Conservation (phyloP, 2,329 filamentous ascomycete genomes). For the Alternaria sp. region DNA sequence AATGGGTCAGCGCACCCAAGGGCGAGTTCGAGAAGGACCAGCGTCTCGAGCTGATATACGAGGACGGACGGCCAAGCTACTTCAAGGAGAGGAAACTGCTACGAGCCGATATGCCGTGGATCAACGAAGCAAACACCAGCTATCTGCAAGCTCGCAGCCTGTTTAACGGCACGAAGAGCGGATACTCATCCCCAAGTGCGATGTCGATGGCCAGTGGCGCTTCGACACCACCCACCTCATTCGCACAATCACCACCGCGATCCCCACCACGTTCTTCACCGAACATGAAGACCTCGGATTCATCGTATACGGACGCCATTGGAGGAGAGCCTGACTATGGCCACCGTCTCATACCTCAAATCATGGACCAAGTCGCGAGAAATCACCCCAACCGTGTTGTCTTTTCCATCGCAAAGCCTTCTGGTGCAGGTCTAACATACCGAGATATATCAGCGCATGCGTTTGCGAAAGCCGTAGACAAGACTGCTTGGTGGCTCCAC, state of each 20-base stretch:
- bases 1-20: constrained; percentile 10
- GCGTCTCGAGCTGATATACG: constrained; percentile 22
- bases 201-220: not conserved
- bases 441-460: constrained; percentile 28
- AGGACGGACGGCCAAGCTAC: constrained; percentile 25
- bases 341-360: constrained; percentile 28
- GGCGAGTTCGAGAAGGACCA: constrained; percentile 12
- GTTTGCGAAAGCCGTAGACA: constrained; percentile 44
- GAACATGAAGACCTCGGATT: not conserved
- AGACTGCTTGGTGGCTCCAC: constrained; percentile 38
- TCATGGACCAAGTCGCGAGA: constrained; percentile 27
- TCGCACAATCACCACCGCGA: not conserved
- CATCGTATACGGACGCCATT: not conserved
- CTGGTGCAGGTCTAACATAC: constrained; percentile 18
- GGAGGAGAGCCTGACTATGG: constrained; percentile 9
- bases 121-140: constrained; percentile 1
- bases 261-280: not conserved
- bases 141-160: constrained; percentile 7
- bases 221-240: constrained; percentile 6
- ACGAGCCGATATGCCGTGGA: constrained; percentile 1
- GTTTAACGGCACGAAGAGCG: constrained; percentile 3
- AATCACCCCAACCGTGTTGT: constrained; percentile 25
- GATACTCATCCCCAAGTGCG: constrained; percentile 10
- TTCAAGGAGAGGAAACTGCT: constrained; percentile 23
- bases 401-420: constrained; percentile 18